Percentiles rank a stretch among this genome's conserved stretches.
phyloP scores from a whole-genome alignment of 768 basidiomycete genomes.

The Lactifluus pinguis region DNA sequence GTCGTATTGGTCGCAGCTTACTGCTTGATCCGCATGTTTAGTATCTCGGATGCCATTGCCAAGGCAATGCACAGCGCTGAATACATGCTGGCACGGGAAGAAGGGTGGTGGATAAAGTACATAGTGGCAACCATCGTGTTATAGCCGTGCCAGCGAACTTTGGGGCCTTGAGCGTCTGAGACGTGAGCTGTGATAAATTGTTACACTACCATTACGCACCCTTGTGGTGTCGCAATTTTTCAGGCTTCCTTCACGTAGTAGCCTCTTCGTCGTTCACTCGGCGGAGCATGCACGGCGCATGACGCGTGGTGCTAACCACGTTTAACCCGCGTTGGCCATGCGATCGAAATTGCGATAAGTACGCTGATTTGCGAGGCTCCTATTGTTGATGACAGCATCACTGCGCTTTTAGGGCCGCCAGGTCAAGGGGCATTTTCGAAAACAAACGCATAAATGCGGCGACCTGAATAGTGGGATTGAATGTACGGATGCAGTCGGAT shows the following conservation, averaged over 20 bases:
- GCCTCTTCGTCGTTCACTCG: neutral
- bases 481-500: neutral
- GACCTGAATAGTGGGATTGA: neutral
- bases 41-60: neutral
- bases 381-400: neutral
- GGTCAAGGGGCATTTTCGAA: neutral
- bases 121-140: neutral
- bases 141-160: neutral
- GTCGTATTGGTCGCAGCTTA: slow-evolving; percentile 2
- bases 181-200: neutral
- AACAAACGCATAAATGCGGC: neutral
- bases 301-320: neutral
- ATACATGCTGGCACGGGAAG: neutral
- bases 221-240: neutral
- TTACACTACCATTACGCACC: neutral
- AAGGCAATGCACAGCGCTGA: neutral
- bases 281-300: neutral
- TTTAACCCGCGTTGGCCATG: neutral
- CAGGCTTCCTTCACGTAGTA: neutral
- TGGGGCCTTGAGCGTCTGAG: neutral
- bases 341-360: neutral
- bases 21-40: slow-evolving; percentile 8
- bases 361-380: neutral
- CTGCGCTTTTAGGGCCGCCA: neutral
- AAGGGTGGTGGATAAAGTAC: neutral